A percentile compares a stretch with the other conserved stretches of the same genome.
Evolutionary conservation across 305 asterid genomes (phyloP).

Genomic region (Coffea humblotiana): DNA sequence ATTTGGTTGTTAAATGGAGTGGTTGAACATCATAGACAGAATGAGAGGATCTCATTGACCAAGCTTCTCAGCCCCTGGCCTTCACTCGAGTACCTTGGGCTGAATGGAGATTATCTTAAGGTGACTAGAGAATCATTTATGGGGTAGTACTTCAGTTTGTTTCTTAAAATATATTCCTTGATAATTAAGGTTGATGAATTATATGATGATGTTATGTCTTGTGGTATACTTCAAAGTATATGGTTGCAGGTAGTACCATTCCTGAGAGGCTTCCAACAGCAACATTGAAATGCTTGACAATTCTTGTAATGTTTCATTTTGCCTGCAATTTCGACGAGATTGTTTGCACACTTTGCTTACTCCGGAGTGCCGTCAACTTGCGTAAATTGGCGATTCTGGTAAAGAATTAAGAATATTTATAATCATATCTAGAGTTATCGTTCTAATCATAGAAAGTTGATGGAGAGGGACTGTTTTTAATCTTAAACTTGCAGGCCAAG

Average conservation of each 20-base stretch:
- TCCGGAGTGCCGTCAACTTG: no score
- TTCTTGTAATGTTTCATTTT: no score
- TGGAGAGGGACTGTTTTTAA: no score
- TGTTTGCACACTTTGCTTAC: no score
- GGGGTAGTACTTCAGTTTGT: background rate
- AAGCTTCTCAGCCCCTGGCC: slow-evolving; percentile 5
- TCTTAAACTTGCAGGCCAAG: no score
- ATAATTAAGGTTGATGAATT: background rate
- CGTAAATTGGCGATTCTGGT: no score
- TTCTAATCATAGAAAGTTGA: no score
- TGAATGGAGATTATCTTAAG: background rate
- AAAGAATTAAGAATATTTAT: no score
- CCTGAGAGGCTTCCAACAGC: no score
- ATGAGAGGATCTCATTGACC: background rate
- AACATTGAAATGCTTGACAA: no score
- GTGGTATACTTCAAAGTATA: slow-evolving; percentile 5
- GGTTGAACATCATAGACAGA: background rate
- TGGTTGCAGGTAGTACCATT: background rate
- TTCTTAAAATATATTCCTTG: background rate
- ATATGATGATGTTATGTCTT: background rate
- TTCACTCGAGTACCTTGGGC: background rate
- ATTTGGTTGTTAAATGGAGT: background rate
- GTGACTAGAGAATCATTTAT: background rate
- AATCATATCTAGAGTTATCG: no score
- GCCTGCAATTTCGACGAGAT: no score